phyloP scores from a whole-genome alignment of 768 basidiomycete species.

The Kwoniella sp. region DNA sequence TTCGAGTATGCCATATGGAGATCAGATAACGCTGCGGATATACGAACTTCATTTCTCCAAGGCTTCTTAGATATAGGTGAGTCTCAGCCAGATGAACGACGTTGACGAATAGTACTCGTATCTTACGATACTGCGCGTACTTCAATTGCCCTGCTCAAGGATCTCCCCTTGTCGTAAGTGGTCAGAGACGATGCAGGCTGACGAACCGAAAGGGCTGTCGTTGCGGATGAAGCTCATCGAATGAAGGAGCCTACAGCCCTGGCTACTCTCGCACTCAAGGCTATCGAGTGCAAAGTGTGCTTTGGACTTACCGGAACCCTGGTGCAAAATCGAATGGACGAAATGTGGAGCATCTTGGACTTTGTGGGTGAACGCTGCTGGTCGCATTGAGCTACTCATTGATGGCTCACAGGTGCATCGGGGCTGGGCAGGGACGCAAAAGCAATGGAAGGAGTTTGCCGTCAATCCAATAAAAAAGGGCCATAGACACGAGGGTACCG shows the following conservation, averaged over 20 bases:
- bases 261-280: constrained; percentile 65
- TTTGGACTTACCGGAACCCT: constrained; percentile 84
- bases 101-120: constrained; percentile 61
- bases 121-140: constrained; percentile 70
- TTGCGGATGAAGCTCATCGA: constrained; percentile 83
- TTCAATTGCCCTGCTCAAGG: constrained; percentile 66
- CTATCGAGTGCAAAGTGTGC: constrained; percentile 62
- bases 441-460: constrained; percentile 74
- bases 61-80: constrained; percentile 79
- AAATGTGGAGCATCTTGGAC: constrained; percentile 86
- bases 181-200: constrained; percentile 1
- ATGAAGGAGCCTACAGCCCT: constrained; percentile 74
- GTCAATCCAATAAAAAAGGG: constrained; percentile 48
- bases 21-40: constrained; percentile 58
- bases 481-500: constrained; percentile 41
- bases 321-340: constrained; percentile 81
- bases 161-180: constrained; percentile 62
- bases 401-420: constrained; percentile 53
- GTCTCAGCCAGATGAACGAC: neutral
- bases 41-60: constrained; percentile 67
- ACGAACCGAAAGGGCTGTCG: constrained; percentile 30
- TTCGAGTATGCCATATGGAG: constrained; percentile 74
- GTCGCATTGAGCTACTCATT: neutral
- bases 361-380: constrained; percentile 71
- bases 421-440: constrained; percentile 63